Evolutionary conservation across 768 basidiomycete species (phyloP).

Genomic region (Boletus rufocinnamomeus): DNA sequence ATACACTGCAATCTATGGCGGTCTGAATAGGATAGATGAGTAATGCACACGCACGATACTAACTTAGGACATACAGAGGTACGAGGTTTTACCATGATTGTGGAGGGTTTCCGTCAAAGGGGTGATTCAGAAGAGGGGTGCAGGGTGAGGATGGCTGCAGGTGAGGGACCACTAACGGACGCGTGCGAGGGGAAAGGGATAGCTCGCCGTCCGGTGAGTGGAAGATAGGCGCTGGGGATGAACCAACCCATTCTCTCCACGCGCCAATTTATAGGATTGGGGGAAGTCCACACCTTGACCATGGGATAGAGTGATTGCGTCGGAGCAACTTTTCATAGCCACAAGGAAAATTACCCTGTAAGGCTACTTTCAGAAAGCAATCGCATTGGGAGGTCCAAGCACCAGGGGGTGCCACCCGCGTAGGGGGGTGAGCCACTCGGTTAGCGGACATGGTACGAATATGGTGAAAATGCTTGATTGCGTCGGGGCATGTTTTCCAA

Average conservation of each 20-base stretch:
- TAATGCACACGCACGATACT: not conserved
- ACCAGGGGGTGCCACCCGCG: slow-evolving; percentile 17
- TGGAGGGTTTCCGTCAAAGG: not conserved
- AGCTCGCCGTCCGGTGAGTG: not conserved
- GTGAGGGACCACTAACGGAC: not conserved
- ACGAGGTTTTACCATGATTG: not conserved
- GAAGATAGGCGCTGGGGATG: slow-evolving; percentile 4
- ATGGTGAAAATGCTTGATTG: slow-evolving; percentile 26
- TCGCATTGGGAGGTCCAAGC: slow-evolving; percentile 21
- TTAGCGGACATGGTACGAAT: slow-evolving; percentile 11
- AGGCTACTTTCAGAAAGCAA: slow-evolving; percentile 24
- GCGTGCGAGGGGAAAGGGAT: not conserved
- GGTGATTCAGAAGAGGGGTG: not conserved
- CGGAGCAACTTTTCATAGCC: slow-evolving; percentile 17
- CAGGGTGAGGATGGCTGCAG: not conserved
- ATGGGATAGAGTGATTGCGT: slow-evolving; percentile 30
- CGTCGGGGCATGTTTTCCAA: slow-evolving; percentile 15
- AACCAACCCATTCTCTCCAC: slow-evolving; percentile 2
- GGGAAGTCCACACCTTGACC: slow-evolving; percentile 16
- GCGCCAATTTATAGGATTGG: slow-evolving; percentile 22
- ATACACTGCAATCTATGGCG: slow-evolving; percentile 14
- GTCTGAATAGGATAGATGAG: slow-evolving; percentile 8
- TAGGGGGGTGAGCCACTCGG: slow-evolving; percentile 29
- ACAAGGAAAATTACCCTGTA: slow-evolving; percentile 23
- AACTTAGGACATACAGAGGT: slow-evolving; percentile 9